Conservation (phyloP, 768 basidiomycete species). For the Xanthoconium purpureum region DNA sequence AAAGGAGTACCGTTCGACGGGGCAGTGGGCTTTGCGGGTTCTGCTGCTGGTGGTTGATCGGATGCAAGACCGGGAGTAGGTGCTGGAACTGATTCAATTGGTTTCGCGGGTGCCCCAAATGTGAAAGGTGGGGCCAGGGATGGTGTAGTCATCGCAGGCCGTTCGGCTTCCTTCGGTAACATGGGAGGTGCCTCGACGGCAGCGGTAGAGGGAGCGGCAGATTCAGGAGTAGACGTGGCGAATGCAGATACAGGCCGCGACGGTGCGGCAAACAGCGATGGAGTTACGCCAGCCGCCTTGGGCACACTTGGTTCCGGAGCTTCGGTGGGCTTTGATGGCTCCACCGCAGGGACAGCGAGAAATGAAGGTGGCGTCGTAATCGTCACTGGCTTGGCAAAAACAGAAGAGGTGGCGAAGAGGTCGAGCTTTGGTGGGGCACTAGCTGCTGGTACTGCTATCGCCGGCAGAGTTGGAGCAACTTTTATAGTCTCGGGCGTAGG, state of each 20-base stretch:
- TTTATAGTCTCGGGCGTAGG: conserved; percentile 27
- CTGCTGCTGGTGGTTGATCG: conserved; percentile 8
- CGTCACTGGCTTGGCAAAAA: conserved; percentile 39
- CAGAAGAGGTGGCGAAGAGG: conserved; percentile 58
- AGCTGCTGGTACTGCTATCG: conserved; percentile 7
- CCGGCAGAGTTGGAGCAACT: background rate
- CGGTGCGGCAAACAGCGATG: conserved; percentile 10
- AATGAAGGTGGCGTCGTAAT: conserved; percentile 19
- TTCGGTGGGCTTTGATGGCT: conserved; percentile 6
- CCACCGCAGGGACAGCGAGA: conserved; percentile 16
- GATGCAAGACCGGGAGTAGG: conserved; percentile 6
- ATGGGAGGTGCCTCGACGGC: conserved; percentile 5
- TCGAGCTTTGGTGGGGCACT: conserved; percentile 39
- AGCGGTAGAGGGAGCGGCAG: conserved; percentile 1
- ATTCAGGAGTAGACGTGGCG: background rate
- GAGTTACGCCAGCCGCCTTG: conserved; percentile 7
- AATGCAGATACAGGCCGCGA: conserved; percentile 8
- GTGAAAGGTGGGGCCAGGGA: conserved; percentile 24
- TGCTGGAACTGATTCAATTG: conserved; percentile 17
- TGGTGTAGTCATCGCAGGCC: conserved; percentile 5
- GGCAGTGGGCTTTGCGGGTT: conserved; percentile 5
- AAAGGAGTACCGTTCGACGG: conserved; percentile 16
- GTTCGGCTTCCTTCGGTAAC: conserved; percentile 20
- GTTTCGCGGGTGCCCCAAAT: conserved; percentile 26
- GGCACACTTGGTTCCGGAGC: background rate